Evolutionary conservation across 768 basidiomycete species (phyloP), one percentile per base, ranked within the genome.

Genomic region (Leccinum fibrillosum): DNA sequence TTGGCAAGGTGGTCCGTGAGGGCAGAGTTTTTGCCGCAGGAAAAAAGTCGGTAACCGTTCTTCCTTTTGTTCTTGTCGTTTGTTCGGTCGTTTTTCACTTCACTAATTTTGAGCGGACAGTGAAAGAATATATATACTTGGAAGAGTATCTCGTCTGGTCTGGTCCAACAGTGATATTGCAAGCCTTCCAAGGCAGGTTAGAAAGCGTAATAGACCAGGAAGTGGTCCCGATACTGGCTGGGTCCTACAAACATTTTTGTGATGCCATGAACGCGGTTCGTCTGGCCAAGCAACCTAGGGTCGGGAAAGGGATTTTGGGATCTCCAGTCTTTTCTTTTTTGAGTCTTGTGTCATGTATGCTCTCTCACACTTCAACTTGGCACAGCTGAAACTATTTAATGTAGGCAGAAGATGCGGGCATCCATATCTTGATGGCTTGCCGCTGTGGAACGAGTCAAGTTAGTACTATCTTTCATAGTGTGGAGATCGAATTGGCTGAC

Each of bases 101-200:
- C 9, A n/a, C 19, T 45, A 12, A 45, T 12, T 21, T 45, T 5
- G 49, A 54, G 6, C 6, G 56, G 10, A 45, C 30, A 39, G 39
- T 2, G 39, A 39, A 49, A 65, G 57, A 42, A 2, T 10, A 37
- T 30, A 15, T 25, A 10, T 56, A 42, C 19, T n/a, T 65, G 35
- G 28, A 45, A 58, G 53, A 44, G 3, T 65, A 62, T 44, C 54
- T 65, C 5, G 42, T 52, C n/a, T 62, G 64, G 64, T 65, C 60
- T 0, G 63, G 63, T 11, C 60, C 64, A 1, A 15, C 5, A 0
- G 56, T 26, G 12, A 65, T 42, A 6, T 37, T 62, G 21, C 54
- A 35, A 26, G 64, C 64, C 15, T 65, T 65, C 23, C 55, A 25
- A 32, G 64, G 57, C 8, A 42, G 56, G 19, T 12, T 58, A 45